These are phyloP conservation scores for Erigeron canadensis DNA, from an alignment of 129 eudicot genomes.

Conservation along the genomic window DNA sequence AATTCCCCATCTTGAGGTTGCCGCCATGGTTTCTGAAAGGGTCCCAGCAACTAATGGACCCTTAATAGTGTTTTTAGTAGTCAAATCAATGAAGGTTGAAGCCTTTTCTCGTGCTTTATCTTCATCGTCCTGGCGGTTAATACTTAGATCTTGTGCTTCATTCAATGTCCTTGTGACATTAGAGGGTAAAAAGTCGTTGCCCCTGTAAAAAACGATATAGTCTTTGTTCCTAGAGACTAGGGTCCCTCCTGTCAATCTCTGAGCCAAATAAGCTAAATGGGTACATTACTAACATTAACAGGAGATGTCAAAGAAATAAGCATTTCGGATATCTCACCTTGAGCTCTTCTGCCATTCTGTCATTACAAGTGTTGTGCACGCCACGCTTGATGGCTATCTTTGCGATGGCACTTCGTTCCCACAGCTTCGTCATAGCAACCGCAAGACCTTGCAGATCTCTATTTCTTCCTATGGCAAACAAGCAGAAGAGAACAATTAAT, in stretches of 20 bases:
- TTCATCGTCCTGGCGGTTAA: constrained; percentile 66
- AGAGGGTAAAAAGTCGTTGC: constrained; percentile 89
- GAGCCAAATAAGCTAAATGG: constrained; percentile 26
- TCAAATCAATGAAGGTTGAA: constrained; percentile 38
- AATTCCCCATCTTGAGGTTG: constrained; percentile 87
- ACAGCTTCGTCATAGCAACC: constrained; percentile 78
- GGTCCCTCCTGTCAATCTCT: constrained; percentile 95
- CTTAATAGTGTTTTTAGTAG: constrained; percentile 30
- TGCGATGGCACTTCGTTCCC: constrained; percentile 84
- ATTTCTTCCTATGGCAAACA: constrained; percentile 58
- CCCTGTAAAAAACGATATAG: constrained; percentile 83
- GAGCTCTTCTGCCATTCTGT: constrained; percentile 96
- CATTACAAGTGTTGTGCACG: constrained; percentile 73
- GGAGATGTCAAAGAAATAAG: neutral
- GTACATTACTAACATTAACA: constrained; percentile 14
- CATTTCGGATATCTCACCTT: constrained; percentile 43
- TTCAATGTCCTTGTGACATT: constrained; percentile 51
- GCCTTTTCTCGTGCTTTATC: constrained; percentile 71
- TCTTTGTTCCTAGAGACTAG: constrained; percentile 90
- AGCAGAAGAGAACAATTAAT: neutral
- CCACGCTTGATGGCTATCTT: constrained; percentile 96
- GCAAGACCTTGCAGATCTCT: constrained; percentile 95
- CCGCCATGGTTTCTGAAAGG: constrained; percentile 79
- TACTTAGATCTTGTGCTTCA: constrained; percentile 51
- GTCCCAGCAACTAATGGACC: constrained; percentile 84